Conservation (phyloP, 495 filamentous ascomycete genomes). For the Hyaloscypha bicolor region DNA sequence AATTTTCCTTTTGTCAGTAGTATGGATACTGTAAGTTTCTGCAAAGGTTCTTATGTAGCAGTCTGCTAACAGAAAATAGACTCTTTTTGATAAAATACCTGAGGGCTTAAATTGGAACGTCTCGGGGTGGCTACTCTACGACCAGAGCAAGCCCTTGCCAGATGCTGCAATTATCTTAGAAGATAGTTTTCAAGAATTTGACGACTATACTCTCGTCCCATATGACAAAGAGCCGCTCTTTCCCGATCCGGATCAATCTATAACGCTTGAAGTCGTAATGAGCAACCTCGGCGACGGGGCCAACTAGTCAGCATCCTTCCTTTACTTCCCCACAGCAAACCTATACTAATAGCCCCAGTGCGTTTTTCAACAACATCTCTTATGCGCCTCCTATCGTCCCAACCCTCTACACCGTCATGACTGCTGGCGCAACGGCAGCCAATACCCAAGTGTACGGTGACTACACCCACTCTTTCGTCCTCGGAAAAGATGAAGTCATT, state of each 20-base stretch:
- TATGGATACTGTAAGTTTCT: constrained; percentile 55
- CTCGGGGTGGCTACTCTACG: constrained; percentile 8
- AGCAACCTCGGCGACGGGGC: constrained; percentile 71
- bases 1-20: constrained; percentile 70
- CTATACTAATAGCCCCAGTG: background rate
- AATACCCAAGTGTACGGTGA: constrained; percentile 71
- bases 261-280: constrained; percentile 48
- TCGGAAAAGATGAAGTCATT: background rate
- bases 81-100: constrained; percentile 70
- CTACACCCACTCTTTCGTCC: background rate
- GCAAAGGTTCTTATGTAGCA: too few relatives aligned
- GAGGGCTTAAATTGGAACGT: constrained; percentile 40
- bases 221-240: constrained; percentile 60
- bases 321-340: too few relatives aligned
- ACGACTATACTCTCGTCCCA: constrained; percentile 58
- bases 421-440: background rate
- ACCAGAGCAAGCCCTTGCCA: background rate
- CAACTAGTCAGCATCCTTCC: constrained; percentile 58
- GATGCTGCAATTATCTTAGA: background rate
- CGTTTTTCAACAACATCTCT: background rate
- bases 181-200: background rate
- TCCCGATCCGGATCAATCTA: constrained; percentile 56
- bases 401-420: background rate
- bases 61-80: too few relatives aligned
- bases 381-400: background rate